Evolutionary conservation across 75 land plant genomes (phyloP).

Genomic region (Larix kaempferi): DNA sequence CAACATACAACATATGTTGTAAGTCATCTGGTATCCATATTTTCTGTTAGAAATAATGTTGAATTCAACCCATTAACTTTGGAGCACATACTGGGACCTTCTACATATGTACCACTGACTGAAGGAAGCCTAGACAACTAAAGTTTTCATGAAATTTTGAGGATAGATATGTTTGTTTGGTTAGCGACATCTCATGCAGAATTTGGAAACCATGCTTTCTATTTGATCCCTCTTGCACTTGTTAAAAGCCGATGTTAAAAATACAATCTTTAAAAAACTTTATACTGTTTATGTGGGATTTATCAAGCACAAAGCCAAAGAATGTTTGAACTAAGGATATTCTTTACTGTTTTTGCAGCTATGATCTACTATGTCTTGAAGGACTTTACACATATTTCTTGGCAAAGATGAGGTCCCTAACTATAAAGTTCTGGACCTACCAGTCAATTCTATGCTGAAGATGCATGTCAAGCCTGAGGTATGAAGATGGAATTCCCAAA

Average conservation of each 20-base stretch:
- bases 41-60: not conserved
- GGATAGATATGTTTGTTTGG: not conserved
- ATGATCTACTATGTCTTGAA: constrained; percentile 79
- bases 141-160: too few species aligned
- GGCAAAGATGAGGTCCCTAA: constrained; percentile 55
- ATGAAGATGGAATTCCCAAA: not conserved
- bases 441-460: constrained; percentile 49
- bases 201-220: not conserved
- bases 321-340: not conserved
- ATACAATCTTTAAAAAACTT: not conserved
- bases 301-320: not conserved
- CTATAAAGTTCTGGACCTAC: constrained; percentile 39
- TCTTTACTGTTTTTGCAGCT: constrained; percentile 20
- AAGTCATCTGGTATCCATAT: not conserved
- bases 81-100: too few species aligned
- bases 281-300: not conserved
- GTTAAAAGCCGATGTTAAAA: not conserved
- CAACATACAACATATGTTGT: not conserved
- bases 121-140: too few species aligned
- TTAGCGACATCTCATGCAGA: not conserved
- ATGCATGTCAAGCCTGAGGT: constrained; percentile 93
- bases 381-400: constrained; percentile 81
- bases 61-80: not conserved
- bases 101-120: too few species aligned
- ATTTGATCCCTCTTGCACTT: not conserved